Evolutionary conservation across 768 basidiomycete genomes (phyloP).

Genomic region (Baorangia bicolor): DNA sequence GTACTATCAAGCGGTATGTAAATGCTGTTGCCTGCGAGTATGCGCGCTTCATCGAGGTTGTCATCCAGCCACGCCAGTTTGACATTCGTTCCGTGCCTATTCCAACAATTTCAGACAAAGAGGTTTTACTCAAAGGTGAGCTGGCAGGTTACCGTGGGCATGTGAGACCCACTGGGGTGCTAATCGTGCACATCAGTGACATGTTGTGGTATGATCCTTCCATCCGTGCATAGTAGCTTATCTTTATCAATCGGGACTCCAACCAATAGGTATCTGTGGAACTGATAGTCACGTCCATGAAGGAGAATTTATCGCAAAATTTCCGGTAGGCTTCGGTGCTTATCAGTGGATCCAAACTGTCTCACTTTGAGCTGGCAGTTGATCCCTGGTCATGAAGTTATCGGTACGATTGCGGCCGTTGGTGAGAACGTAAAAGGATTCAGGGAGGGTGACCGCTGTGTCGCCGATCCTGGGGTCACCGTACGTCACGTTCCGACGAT

Average conservation of each 20-base stretch:
- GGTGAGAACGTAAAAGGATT: constrained; percentile 79
- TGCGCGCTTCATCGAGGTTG: not conserved
- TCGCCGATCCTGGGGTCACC: constrained; percentile 72
- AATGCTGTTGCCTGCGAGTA: constrained; percentile 1
- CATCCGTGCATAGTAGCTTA: not conserved
- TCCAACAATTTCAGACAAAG: constrained; percentile 51
- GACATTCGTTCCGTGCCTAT: constrained; percentile 52
- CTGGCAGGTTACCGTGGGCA: not conserved
- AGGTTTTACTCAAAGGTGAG: constrained; percentile 59
- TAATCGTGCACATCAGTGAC: constrained; percentile 28
- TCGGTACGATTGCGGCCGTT: constrained; percentile 66
- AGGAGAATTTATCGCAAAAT: constrained; percentile 60
- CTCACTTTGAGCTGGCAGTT: constrained; percentile 37
- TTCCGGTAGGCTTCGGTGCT: constrained; percentile 35
- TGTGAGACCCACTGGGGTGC: not conserved
- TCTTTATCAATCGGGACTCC: not conserved
- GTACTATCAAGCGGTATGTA: constrained; percentile 42
- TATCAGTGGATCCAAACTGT: not conserved
- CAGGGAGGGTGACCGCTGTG: constrained; percentile 71
- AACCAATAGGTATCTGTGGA: constrained; percentile 47
- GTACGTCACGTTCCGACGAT: constrained; percentile 43
- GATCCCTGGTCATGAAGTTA: constrained; percentile 68
- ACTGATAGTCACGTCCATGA: constrained; percentile 60
- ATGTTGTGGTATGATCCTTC: constrained; percentile 36
- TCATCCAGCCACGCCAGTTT: constrained; percentile 45